Base-by-base conservation (phyloP, 805 yeast genomes). In the Saccharomyces kudriavzevii region DNA sequence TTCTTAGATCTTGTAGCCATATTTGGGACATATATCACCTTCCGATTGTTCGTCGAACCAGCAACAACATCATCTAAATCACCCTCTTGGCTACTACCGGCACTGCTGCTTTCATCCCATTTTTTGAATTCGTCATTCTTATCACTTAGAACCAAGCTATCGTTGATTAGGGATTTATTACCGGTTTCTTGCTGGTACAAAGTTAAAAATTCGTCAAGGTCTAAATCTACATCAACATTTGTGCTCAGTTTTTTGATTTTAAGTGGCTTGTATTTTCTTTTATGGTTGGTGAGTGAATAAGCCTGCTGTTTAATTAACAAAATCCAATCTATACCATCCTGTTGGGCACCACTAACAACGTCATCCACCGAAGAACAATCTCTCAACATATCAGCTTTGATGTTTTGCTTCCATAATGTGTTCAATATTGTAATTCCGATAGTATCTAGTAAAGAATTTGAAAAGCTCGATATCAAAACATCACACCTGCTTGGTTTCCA, bases 1-100 rank as follows among this genome's bases (percentile, higher is more conserved):
- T 86, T 87, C 49, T 82, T 82, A 22, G 94, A 86, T 67, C 86
- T 80, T 3, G 89, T 88, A 1, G 94, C 91, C 60, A 87, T 89
- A 61, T 89, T 89, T 1, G 89, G 80, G 2, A 92, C 85, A 50
- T 84, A 79, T 0, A 78, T 71, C 9, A 85, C 84, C 51, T 80
- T 83, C 59, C 84, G 89, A 49, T 58, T 62, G 25, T 51, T 49
- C 3, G 56, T 54, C 13, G 57, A 57, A 35, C 53, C 54, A 27
- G 53, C 56, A 28, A 58, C 52, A 24, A 58, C 60, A 6, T 58
- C 63, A 26, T 60, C 61, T 25, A 52, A 53, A 5, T 62, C 67
- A 26, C 64, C 68, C 17, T 62, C 68, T 35, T 57, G 62, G 49
- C 68, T 64, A 40, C 66, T 59, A 29, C 65, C 66, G 3, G 62